Base-by-base conservation (phyloP, 768 basidiomycete species). In the Lentinus tigrinus region DNA sequence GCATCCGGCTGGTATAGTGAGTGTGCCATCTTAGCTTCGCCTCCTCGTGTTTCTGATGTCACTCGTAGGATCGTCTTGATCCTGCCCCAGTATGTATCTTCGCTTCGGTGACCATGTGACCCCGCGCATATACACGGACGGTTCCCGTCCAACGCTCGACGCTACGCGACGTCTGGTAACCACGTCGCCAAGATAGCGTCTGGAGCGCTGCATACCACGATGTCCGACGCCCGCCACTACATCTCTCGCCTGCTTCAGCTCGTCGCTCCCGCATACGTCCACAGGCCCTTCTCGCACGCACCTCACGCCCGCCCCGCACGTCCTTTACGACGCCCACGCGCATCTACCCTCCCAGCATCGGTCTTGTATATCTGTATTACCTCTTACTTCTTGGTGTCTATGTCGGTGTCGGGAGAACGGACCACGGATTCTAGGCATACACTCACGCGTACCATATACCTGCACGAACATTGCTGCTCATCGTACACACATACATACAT, bases 391-490 rank as follows among this genome's bases (percentile, higher is more conserved):
- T 43, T 43, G 42, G 42, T 21, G n/a, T n/a, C n/a, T n/a, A n/a
- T 8, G 3, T n/a, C 14, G 17, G 14, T 8, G 19, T 5, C 42
- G 9, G 43, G 23, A 46, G 21, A 2, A 46, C 23, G 43, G 43
- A 46, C 43, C 43, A 24, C 43, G 43, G 23, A 46, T 11, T 14
- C 23, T 13, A 8, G 31, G 7, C 31, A 31, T 31, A 31, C 31
- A 31, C 43, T 7, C 43, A 46, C 43, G 19, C 10, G 26, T 48
- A 48, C 27, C 34, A 26, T 55, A 55, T 31, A 55, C 46, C 46
- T 39, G 47, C 54, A 28, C 54, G 54, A 48, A 47, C 54, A 55
- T 48, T 55, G 54, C 47, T 48, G 46, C 36, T 40, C 51, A 42
- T 44, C 43, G 2, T 21, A 14, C 39, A 19, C 39, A 5, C 39